Percentiles rank a stretch among this genome's conserved stretches.
These are phyloP conservation scores for Sutorius eximius DNA, from an alignment of 1,284 basidiomycete genomes.

Conservation along the genomic window DNA sequence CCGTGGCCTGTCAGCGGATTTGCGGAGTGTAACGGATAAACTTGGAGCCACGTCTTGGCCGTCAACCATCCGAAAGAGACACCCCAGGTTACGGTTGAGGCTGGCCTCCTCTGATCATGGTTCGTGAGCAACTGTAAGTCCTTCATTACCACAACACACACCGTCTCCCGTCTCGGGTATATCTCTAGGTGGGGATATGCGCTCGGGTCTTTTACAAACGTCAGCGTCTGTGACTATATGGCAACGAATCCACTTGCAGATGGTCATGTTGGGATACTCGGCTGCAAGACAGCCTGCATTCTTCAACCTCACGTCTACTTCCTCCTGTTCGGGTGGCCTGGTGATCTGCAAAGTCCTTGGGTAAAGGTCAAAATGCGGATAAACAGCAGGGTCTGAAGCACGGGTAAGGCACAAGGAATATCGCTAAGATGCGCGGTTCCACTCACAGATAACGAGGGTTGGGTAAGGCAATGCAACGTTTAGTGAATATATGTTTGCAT, in stretches of 20 bases:
- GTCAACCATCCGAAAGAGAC: constrained; percentile 24
- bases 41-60: constrained; percentile 22
- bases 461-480: constrained; percentile 17
- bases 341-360: constrained; percentile 17
- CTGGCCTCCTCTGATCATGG: constrained; percentile 11
- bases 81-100: constrained; percentile 11
- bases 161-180: constrained; percentile 37
- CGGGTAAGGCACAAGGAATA: not conserved
- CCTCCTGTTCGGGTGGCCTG: not conserved
- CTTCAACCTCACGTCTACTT: constrained; percentile 2
- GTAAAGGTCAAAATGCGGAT: constrained; percentile 34
- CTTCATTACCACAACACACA: constrained; percentile 5
- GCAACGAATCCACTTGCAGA: constrained; percentile 32
- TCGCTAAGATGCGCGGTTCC: not conserved
- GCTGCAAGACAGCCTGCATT: constrained; percentile 4
- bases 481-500: not conserved
- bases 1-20: not conserved
- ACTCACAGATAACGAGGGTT: constrained; percentile 27
- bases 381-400: constrained; percentile 27
- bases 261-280: constrained; percentile 37
- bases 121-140: constrained; percentile 3
- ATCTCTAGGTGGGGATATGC: constrained; percentile 49
- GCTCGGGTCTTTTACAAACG: constrained; percentile 34
- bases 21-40: constrained; percentile 22
- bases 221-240: constrained; percentile 8